Conservation (phyloP, 768 basidiomycete genomes). For the Leccinum aurantiacum region DNA sequence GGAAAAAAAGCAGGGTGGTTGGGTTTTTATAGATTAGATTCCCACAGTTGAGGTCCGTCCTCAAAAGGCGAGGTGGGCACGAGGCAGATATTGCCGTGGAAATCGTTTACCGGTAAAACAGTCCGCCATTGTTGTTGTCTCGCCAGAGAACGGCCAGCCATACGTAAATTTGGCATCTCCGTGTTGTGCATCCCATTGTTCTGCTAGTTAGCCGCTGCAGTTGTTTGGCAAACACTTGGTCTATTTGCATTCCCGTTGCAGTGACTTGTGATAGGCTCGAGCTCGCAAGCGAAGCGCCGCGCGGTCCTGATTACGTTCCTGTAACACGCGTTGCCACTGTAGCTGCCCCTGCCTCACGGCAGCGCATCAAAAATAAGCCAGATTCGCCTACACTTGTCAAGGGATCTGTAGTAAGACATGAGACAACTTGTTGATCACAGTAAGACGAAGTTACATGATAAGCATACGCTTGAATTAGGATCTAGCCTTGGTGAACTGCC, state of each 20-base stretch:
- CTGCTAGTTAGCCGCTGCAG: background rate
- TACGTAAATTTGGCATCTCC: constrained; percentile 13
- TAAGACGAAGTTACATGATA: background rate
- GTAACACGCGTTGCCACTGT: constrained; percentile 10
- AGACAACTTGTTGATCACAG: constrained; percentile 1
- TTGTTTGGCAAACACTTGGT: constrained; percentile 6
- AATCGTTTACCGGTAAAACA: constrained; percentile 9
- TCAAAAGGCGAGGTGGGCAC: constrained; percentile 49
- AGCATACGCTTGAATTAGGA: background rate
- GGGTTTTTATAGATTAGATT: constrained; percentile 55
- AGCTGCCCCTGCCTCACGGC: constrained; percentile 13
- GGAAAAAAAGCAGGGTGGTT: constrained; percentile 22
- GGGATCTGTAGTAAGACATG: constrained; percentile 3
- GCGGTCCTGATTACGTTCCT: constrained; percentile 4
- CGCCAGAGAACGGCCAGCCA: constrained; percentile 11
- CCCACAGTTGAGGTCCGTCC: constrained; percentile 17
- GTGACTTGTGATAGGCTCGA: background rate
- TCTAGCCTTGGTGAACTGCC: constrained; percentile 9
- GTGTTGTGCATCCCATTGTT: constrained; percentile 6
- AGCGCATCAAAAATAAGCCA: constrained; percentile 5
- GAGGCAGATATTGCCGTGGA: constrained; percentile 42
- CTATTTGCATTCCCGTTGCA: constrained; percentile 5
- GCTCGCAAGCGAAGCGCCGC: constrained; percentile 3
- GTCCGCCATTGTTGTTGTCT: constrained; percentile 17
- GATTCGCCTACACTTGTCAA: constrained; percentile 17